These are phyloP conservation scores for Hypoxylon trugodes DNA, from an alignment of 495 filamentous ascomycete genomes.

Conservation along the genomic window DNA sequence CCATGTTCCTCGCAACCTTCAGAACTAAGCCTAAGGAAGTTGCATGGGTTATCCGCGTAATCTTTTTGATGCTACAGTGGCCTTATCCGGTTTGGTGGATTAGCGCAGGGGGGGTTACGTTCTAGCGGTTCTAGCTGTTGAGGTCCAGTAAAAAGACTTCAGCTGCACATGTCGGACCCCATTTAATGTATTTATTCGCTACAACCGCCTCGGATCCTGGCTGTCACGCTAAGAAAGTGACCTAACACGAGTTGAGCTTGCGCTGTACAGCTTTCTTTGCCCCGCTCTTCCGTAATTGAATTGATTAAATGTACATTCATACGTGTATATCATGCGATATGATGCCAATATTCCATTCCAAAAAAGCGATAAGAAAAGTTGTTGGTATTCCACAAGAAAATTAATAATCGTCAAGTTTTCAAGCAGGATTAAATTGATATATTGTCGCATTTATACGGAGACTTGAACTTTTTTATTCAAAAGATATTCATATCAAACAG, in stretches of 20 bases:
- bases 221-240: background rate
- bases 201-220: background rate
- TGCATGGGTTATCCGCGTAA: constrained; percentile 33
- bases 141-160: constrained; percentile 24
- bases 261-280: constrained; percentile 2
- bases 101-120: constrained; percentile 27
- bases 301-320: constrained; percentile 8
- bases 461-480: background rate
- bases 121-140: background rate
- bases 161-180: background rate
- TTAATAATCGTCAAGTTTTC: no score
- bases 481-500: background rate
- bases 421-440: no score
- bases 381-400: no score
- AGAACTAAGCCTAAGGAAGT: constrained; percentile 20
- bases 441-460: no score
- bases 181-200: constrained; percentile 26
- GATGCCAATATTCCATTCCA: no score
- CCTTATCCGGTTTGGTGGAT: constrained; percentile 44
- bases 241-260: constrained; percentile 18
- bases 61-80: constrained; percentile 47
- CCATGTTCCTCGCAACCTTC: no score
- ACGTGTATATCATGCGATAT: constrained; percentile 1
- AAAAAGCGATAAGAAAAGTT: no score
- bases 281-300: constrained; percentile 34